These are phyloP conservation scores for Aspergillus panamensis DNA, from an alignment of 495 filamentous ascomycete genomes.

Conservation along the genomic window DNA sequence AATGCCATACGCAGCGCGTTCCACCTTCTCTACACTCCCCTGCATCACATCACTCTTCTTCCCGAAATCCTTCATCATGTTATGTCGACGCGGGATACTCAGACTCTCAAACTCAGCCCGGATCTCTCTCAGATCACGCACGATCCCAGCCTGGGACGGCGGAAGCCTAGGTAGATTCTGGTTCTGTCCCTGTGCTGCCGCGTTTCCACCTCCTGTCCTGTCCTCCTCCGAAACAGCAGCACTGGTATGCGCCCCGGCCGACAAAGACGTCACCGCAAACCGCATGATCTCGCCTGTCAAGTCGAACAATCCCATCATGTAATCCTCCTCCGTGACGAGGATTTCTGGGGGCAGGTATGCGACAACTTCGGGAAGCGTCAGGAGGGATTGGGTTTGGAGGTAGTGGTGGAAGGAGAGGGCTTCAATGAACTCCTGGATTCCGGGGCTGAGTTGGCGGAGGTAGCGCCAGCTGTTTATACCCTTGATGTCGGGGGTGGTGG, in stretches of 20 bases:
- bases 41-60: conserved; percentile 88
- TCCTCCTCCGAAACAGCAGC: neutral
- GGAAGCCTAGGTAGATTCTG: conserved; percentile 5
- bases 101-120: conserved; percentile 69
- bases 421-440: conserved; percentile 91
- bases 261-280: conserved; percentile 73
- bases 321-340: conserved; percentile 74
- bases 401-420: conserved; percentile 85
- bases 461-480: conserved; percentile 82
- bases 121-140: conserved; percentile 72
- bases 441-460: conserved; percentile 65
- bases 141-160: conserved; percentile 43
- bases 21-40: conserved; percentile 88
- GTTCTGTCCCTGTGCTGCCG: too few relatives aligned
- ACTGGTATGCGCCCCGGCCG: conserved; percentile 23
- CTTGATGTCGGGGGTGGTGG: conserved; percentile 68
- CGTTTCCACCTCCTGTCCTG: conserved; percentile 4
- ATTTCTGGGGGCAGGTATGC: conserved; percentile 52
- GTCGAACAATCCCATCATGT: conserved; percentile 88
- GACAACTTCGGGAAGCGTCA: conserved; percentile 58
- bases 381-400: conserved; percentile 68
- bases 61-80: conserved; percentile 58
- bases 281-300: conserved; percentile 93
- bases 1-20: conserved; percentile 82
- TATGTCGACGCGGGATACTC: conserved; percentile 42